phyloP scores from a whole-genome alignment of 306 rosid species.

The Canavalia gladiata region DNA sequence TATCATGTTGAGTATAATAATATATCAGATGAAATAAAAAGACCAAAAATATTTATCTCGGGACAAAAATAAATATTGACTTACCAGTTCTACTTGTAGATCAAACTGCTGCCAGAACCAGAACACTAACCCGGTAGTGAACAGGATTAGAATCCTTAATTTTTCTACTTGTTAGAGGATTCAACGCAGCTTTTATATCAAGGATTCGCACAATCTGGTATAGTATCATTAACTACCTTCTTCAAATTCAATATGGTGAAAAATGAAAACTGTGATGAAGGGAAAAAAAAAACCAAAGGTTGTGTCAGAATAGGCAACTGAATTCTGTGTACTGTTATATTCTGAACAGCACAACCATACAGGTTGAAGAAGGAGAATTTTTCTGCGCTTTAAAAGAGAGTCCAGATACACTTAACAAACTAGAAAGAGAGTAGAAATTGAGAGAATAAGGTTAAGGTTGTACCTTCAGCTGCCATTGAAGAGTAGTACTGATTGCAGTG shows the following conservation, averaged over 20 bases:
- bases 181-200: slow-evolving; percentile 50
- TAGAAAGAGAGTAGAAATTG: slow-evolving; percentile 26
- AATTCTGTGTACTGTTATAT: slow-evolving; percentile 29
- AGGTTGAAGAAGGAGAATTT: slow-evolving; percentile 30
- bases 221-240: slow-evolving; percentile 40
- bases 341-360: neutral
- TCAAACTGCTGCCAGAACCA: slow-evolving; percentile 46
- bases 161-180: slow-evolving; percentile 33
- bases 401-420: slow-evolving; percentile 29
- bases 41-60: neutral
- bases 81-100: slow-evolving; percentile 55
- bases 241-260: slow-evolving; percentile 52
- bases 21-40: neutral
- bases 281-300: slow-evolving; percentile 43
- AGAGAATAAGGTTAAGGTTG: slow-evolving; percentile 41
- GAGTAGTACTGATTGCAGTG: slow-evolving; percentile 45
- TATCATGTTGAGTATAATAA: slow-evolving; percentile 26
- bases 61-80: neutral
- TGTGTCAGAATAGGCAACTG: slow-evolving; percentile 62
- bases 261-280: slow-evolving; percentile 52
- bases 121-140: slow-evolving; percentile 5
- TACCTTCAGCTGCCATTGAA: slow-evolving; percentile 67
- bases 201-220: slow-evolving; percentile 44
- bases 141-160: slow-evolving; percentile 29
- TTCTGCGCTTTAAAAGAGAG: neutral